phyloP scores from a whole-genome alignment of 2,329 filamentous ascomycete genomes.

The Microcera coccophila region DNA sequence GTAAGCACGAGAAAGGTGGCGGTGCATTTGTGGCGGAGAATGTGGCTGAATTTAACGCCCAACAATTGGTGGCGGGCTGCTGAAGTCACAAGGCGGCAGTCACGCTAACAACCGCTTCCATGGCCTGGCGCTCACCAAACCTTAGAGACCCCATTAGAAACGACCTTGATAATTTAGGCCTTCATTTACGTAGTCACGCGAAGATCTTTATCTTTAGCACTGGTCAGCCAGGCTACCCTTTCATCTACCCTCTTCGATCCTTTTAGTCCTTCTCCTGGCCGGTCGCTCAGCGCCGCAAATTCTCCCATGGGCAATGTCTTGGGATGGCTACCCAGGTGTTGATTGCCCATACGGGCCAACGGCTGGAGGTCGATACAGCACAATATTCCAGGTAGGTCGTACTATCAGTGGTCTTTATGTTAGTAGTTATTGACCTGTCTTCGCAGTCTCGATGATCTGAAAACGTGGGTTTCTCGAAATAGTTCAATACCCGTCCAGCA shows the following conservation, averaged over 20 bases:
- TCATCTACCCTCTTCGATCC: neutral
- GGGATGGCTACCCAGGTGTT: conserved; percentile 86
- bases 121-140: conserved; percentile 17
- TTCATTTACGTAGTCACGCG: conserved; percentile 25
- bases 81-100: conserved; percentile 31
- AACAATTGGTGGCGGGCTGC: conserved; percentile 14
- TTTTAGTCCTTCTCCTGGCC: conserved; percentile 4
- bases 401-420: neutral
- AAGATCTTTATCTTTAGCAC: conserved; percentile 14
- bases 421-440: conserved; percentile 13
- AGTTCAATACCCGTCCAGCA: conserved; percentile 70
- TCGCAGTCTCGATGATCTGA: conserved; percentile 74
- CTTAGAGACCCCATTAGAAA: too few relatives aligned
- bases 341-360: conserved; percentile 89
- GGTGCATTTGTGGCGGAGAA: conserved; percentile 12
- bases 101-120: conserved; percentile 29
- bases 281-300: conserved; percentile 26
- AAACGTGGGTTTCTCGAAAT: conserved; percentile 71
- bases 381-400: conserved; percentile 64
- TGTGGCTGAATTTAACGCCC: conserved; percentile 16
- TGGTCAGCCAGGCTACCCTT: conserved; percentile 12
- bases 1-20: conserved; percentile 10
- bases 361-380: conserved; percentile 72
- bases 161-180: too few relatives aligned
- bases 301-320: conserved; percentile 46